These are phyloP conservation scores for Colletotrichum godetiae DNA, from an alignment of 2,329 filamentous ascomycete genomes.

Conservation along the genomic window DNA sequence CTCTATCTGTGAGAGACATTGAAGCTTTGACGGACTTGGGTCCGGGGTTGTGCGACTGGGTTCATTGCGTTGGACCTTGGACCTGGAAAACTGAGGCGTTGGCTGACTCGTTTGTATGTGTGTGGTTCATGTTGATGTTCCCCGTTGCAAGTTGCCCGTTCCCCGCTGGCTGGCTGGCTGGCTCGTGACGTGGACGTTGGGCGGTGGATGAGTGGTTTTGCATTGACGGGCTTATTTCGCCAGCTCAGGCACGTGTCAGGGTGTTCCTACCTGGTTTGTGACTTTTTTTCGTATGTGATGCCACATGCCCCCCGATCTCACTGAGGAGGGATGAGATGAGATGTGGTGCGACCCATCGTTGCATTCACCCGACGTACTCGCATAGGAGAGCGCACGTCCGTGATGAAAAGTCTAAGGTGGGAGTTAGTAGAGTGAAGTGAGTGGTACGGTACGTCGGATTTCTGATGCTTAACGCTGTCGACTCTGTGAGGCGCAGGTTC, in stretches of 20 bases:
- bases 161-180: neutral
- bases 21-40: constrained; percentile 9
- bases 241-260: neutral
- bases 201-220: constrained; percentile 17
- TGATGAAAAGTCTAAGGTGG: neutral
- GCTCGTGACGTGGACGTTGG: neutral
- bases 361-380: neutral
- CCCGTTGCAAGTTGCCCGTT: neutral
- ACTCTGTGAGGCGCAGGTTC: neutral
- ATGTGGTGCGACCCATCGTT: neutral
- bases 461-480: neutral
- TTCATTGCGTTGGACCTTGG: neutral
- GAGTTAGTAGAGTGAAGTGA: neutral
- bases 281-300: constrained; percentile 10
- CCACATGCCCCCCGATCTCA: neutral
- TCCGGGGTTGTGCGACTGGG: neutral
- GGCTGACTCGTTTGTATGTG: constrained; percentile 17
- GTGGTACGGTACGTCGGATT: neutral
- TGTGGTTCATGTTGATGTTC: neutral
- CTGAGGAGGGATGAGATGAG: neutral
- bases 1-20: neutral
- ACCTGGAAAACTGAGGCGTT: neutral
- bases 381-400: constrained; percentile 19
- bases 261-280: neutral
- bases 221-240: constrained; percentile 30